phyloP scores from a whole-genome alignment of 2,329 filamentous ascomycete genomes.

The Paecilomyces fulvus region DNA sequence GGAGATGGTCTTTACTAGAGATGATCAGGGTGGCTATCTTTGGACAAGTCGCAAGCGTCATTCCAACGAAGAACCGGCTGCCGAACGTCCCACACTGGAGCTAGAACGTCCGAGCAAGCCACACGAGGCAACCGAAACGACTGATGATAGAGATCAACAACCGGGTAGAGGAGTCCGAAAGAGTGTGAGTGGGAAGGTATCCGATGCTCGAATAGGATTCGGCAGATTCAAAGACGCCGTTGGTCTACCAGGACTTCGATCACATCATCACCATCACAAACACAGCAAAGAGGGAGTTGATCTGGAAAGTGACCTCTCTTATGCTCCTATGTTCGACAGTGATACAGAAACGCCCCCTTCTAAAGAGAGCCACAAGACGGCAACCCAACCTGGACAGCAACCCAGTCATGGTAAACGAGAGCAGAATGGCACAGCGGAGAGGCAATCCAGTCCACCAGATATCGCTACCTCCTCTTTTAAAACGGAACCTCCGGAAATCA shows the following conservation, averaged over 20 bases:
- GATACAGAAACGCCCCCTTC: conserved; percentile 14
- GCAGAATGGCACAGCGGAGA: conserved; percentile 9
- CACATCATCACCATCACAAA: conserved; percentile 34
- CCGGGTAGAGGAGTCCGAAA: conserved; percentile 63
- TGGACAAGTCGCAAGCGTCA: conserved; percentile 36
- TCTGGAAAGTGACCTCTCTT: conserved; percentile 19
- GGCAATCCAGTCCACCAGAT: conserved; percentile 2
- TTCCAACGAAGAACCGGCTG: conserved; percentile 30
- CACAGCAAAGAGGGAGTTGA: conserved; percentile 27
- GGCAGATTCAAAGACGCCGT: conserved; percentile 81
- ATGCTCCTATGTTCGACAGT: conserved; percentile 19
- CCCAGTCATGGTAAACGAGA: conserved; percentile 5
- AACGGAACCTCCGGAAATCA: conserved; percentile 23
- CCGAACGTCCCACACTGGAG: conserved; percentile 20
- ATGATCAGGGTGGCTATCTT: conserved; percentile 38
- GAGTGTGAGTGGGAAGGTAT: conserved; percentile 68
- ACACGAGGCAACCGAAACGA: conserved; percentile 15
- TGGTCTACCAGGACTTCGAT: conserved; percentile 40
- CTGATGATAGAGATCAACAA: conserved; percentile 36
- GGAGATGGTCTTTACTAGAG: conserved; percentile 36
- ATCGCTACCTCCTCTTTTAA: conserved; percentile 5
- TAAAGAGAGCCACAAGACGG: conserved; percentile 10
- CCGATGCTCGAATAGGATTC: conserved; percentile 72
- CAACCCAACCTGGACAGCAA: neutral
- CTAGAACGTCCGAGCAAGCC: conserved; percentile 23